Evolutionary conservation across 2,329 filamentous ascomycete genomes (phyloP).

Genomic region (Arthroderma sp.): DNA sequence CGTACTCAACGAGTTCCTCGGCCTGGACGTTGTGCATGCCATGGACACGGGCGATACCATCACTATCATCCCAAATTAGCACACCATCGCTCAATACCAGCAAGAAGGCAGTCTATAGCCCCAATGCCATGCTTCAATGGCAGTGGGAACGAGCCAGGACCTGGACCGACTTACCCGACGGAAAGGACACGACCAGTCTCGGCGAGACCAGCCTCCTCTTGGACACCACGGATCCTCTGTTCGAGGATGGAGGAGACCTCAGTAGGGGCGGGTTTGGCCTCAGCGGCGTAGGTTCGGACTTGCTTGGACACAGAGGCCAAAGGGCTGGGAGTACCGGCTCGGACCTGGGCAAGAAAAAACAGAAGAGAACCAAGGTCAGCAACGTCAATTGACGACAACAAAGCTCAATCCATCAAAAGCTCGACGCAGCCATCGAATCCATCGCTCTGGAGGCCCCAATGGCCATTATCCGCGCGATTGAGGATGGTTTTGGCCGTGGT

Average conservation of each 20-base stretch:
- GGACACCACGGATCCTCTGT: constrained; percentile 96
- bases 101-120: background rate
- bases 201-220: constrained; percentile 90
- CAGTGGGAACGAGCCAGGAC: background rate
- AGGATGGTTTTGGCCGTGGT: constrained; percentile 1
- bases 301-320: constrained; percentile 59
- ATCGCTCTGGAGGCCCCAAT: constrained; percentile 9
- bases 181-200: constrained; percentile 98
- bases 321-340: constrained; percentile 70
- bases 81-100: background rate
- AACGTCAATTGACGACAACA: background rate
- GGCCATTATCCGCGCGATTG: background rate
- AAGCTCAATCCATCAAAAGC: background rate
- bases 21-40: constrained; percentile 99
- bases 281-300: constrained; percentile 77
- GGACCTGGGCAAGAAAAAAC: constrained; percentile 54
- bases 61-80: constrained; percentile 47
- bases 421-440: constrained; percentile 11
- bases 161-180: constrained; percentile 59
- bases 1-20: constrained; percentile 99
- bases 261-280: constrained; percentile 89
- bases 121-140: background rate
- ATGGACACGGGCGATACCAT: constrained; percentile 99
- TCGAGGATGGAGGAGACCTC: constrained; percentile 99
- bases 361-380: background rate